Evolutionary conservation across 2,329 filamentous ascomycete genomes (phyloP).

Genomic region (Fusarium sp.): DNA sequence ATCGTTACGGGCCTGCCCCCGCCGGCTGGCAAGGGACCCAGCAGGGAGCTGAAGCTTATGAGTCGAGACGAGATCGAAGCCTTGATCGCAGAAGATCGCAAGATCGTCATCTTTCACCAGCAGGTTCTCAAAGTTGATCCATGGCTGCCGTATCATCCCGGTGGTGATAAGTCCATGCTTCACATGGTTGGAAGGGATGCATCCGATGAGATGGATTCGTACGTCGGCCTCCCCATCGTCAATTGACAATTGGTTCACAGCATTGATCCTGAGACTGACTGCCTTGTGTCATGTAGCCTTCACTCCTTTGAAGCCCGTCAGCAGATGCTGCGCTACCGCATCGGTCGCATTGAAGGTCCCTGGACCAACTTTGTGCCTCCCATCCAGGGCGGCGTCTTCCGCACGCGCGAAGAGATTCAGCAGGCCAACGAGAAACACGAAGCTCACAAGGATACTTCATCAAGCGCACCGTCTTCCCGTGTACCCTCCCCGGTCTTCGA

Average conservation of each 20-base stretch:
- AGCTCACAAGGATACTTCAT: conserved; percentile 36
- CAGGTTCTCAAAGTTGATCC: conserved; percentile 88
- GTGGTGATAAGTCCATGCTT: conserved; percentile 88
- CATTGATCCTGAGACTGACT: conserved; percentile 15
- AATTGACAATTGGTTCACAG: background rate
- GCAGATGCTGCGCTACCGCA: conserved; percentile 84
- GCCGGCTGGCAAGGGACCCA: conserved; percentile 20
- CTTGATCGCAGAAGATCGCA: conserved; percentile 83
- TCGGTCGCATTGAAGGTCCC: conserved; percentile 82
- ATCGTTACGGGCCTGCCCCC: conserved; percentile 41
- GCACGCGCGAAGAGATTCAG: conserved; percentile 56
- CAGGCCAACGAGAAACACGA: conserved; percentile 31
- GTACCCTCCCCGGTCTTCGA: conserved; percentile 65
- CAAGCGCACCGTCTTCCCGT: conserved; percentile 66
- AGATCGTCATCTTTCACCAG: conserved; percentile 83
- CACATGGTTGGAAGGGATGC: conserved; percentile 96
- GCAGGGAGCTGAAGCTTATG: conserved; percentile 52
- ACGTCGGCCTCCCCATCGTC: conserved; percentile 49
- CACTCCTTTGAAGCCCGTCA: conserved; percentile 83
- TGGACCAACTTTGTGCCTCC: conserved; percentile 94
- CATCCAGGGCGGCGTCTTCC: conserved; percentile 88
- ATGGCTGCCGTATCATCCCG: conserved; percentile 91
- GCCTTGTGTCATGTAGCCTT: conserved; percentile 64
- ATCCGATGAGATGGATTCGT: conserved; percentile 94
- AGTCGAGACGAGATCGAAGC: conserved; percentile 66